These are phyloP conservation scores for Calonectria crousiana DNA, from an alignment of 2,329 filamentous ascomycete genomes.

Conservation along the genomic window DNA sequence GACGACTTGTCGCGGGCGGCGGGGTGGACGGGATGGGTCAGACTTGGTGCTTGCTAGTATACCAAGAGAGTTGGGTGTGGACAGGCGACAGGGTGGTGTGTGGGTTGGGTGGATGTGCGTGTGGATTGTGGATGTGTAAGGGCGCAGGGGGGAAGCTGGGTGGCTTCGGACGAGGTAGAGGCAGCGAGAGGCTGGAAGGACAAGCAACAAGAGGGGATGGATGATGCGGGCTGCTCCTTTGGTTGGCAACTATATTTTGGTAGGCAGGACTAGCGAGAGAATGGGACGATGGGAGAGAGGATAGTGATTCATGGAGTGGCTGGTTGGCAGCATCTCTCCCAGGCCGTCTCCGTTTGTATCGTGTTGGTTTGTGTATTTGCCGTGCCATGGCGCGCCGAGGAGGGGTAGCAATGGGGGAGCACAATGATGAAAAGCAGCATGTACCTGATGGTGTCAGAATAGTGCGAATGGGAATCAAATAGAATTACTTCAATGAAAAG, in stretches of 20 bases:
- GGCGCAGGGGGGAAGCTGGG: slow-evolving; percentile 4
- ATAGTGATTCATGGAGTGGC: not conserved
- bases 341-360: not conserved
- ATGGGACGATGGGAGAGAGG: not conserved
- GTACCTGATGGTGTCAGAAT: not conserved
- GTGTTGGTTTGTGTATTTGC: not conserved
- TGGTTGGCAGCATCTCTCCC: not conserved
- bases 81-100: slow-evolving; percentile 2
- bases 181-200: not conserved
- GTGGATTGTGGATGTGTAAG: slow-evolving; percentile 16
- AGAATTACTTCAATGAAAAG: not conserved
- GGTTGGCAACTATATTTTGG: slow-evolving; percentile 10
- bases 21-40: slow-evolving; percentile 20
- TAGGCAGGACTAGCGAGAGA: not conserved
- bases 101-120: slow-evolving; percentile 11
- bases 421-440: not conserved
- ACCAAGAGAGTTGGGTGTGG: slow-evolving; percentile 11
- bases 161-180: slow-evolving; percentile 10
- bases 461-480: not conserved
- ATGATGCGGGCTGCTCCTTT: slow-evolving; percentile 25
- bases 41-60: slow-evolving; percentile 9
- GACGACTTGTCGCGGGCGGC: slow-evolving; percentile 31
- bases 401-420: not conserved
- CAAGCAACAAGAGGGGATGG: not conserved
- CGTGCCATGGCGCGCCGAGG: not conserved